Evolutionary conservation across 2,329 filamentous ascomycete species (phyloP), one percentile per base, ranked within the genome.

Genomic region (Cordyceps militaris): DNA sequence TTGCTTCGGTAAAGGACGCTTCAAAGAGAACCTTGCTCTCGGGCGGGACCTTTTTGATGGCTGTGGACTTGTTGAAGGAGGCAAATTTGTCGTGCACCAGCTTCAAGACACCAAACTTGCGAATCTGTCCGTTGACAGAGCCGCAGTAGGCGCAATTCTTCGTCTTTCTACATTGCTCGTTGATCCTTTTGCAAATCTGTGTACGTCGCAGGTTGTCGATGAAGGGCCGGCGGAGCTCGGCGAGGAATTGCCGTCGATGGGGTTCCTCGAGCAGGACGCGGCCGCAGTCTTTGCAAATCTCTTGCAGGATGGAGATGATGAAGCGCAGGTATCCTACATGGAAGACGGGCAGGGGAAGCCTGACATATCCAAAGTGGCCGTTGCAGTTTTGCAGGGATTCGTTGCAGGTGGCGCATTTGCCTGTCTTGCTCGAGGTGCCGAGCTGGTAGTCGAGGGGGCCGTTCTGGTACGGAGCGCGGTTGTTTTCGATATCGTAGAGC

Each of bases 261-360:
- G 82, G 76, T 69, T 97, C 91, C 38, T 88, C 84, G 24, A 99
- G 81, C 57, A 99, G 75, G 7, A 97, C 87, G 61, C 83, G 83
- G 24, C 90, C 89, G 70, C 94, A 99, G 68, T 92, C 74, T 69
- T 96, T 99, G 85, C 94, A 99, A 63, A 99, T 95, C 67, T 94
- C 88, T 70, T 97, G 92, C 24, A 99, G 79, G 57, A 96, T 92
- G 46, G 86, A 87, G 69, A 96, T 93, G 62, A 94, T 91, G 70
- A 95, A 91, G 70, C 91, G 94, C 66, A 99, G 83, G 70, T 97
- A 99, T 38, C 94, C 94, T 63, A 97, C 91, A 69, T 99, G 94
- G 68, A 97, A 97, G 44, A 88, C 91, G 4, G 94, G 94, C 53
- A 99, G 78, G 1, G 93, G 90, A 14, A 99, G 82, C 66, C 89